Evolutionary conservation across 1,139 yeast genomes (phyloP).

Genomic region (Taphrina wiesneri): DNA sequence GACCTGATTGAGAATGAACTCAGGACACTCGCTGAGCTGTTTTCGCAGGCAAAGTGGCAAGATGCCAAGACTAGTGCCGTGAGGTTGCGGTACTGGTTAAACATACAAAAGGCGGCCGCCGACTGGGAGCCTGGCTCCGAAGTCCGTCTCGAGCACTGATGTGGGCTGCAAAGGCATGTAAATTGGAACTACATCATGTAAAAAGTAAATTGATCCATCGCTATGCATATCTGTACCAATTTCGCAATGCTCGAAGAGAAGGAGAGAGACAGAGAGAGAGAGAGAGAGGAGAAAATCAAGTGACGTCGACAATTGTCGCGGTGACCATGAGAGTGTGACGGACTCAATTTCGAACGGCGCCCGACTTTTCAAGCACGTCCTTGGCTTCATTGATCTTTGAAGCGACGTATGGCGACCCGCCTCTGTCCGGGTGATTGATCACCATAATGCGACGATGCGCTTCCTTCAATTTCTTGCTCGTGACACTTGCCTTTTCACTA

Average conservation of each 20-base stretch:
- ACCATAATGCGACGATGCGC: conserved; percentile 91
- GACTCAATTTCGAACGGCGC: conserved; percentile 26
- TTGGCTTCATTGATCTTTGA: conserved; percentile 97
- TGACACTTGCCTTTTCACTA: conserved; percentile 61
- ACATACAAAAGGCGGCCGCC: conserved; percentile 68
- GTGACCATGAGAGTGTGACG: background rate
- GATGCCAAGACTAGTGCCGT: conserved; percentile 67
- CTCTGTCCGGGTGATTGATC: conserved; percentile 95
- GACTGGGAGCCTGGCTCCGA: conserved; percentile 48
- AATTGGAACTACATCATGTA: background rate
- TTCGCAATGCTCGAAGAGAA: background rate
- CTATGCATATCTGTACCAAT: background rate
- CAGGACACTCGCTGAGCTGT: conserved; percentile 47
- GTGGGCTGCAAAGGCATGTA: too few species aligned
- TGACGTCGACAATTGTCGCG: too few species aligned
- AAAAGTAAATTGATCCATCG: background rate
- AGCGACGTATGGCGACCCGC: conserved; percentile 93
- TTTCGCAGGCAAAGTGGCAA: conserved; percentile 52
- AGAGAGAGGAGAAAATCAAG: background rate
- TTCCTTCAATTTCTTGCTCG: conserved; percentile 79
- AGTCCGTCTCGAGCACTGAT: conserved; percentile 1
- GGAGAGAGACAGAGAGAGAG: too few species aligned
- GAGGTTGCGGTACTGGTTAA: conserved; percentile 79
- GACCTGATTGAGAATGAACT: conserved; percentile 53
- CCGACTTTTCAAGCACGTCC: conserved; percentile 73